A percentile compares a stretch with the other conserved stretches of the same genome.
These are phyloP conservation scores for Didymella exigua DNA, from an alignment of 2,329 filamentous ascomycete species.

Conservation along the genomic window DNA sequence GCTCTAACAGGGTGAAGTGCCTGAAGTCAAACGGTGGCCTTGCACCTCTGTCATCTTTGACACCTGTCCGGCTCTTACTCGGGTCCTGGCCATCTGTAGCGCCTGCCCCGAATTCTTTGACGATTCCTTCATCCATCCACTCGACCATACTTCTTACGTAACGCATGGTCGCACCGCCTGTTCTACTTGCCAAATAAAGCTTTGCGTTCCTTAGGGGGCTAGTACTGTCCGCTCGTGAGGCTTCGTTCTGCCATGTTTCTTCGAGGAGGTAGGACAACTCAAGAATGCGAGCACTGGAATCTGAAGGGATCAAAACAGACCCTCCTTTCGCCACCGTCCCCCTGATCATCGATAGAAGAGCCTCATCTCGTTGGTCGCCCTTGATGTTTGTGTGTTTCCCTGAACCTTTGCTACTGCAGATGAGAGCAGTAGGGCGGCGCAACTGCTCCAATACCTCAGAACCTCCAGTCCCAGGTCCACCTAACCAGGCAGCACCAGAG, in stretches of 20 bases:
- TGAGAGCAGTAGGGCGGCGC: constrained; percentile 87
- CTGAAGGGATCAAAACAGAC: constrained; percentile 89
- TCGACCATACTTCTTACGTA: constrained; percentile 95
- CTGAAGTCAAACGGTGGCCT: constrained; percentile 88
- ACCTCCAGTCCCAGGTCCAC: constrained; percentile 77
- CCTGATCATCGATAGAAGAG: constrained; percentile 78
- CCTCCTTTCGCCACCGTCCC: constrained; percentile 82
- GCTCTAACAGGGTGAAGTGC: constrained; percentile 81
- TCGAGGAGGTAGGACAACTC: constrained; percentile 92
- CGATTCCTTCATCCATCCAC: constrained; percentile 98
- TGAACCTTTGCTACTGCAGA: constrained; percentile 86
- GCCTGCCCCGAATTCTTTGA: constrained; percentile 82
- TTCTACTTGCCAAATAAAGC: constrained; percentile 84
- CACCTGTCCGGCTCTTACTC: constrained; percentile 41
- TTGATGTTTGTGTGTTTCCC: constrained; percentile 73
- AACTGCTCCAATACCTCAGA: constrained; percentile 93
- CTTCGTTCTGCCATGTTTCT: constrained; percentile 72
- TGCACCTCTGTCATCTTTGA: constrained; percentile 54
- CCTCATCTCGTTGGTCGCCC: constrained; percentile 81
- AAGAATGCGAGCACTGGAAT: constrained; percentile 92
- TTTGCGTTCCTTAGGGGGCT: constrained; percentile 58
- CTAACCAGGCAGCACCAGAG: constrained; percentile 90
- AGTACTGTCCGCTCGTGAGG: constrained; percentile 37
- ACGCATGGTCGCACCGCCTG: constrained; percentile 84
- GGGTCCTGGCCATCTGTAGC: constrained; percentile 39